These are phyloP conservation scores for Alternaria ethzedia DNA, from an alignment of 2,329 filamentous ascomycete genomes.

Conservation along the genomic window DNA sequence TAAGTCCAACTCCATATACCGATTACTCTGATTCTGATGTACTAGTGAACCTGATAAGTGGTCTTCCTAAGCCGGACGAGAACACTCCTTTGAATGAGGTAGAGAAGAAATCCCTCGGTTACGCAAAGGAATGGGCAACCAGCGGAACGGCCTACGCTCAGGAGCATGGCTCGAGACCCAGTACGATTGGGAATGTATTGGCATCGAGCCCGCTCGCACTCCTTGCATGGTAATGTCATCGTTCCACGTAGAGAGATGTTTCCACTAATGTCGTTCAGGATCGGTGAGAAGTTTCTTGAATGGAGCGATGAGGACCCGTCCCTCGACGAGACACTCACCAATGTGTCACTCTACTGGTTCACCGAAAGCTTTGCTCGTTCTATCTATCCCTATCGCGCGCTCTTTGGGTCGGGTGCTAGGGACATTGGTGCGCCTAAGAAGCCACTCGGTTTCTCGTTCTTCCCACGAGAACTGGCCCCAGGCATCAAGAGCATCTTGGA, in stretches of 20 bases:
- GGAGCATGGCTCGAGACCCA: constrained; percentile 62
- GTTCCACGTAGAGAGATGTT: not conserved
- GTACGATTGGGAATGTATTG: constrained; percentile 64
- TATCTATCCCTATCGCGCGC: constrained; percentile 58
- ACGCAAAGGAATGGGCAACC: constrained; percentile 41
- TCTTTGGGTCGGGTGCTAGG: constrained; percentile 20
- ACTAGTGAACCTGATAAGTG: constrained; percentile 36
- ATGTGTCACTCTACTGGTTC: constrained; percentile 64
- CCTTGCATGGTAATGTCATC: constrained; percentile 56
- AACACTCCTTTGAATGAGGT: constrained; percentile 15
- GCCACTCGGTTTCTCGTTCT: constrained; percentile 54
- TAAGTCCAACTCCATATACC: constrained; percentile 14
- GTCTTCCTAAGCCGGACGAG: constrained; percentile 17
- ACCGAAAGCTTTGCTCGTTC: constrained; percentile 54
- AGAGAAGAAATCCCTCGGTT: constrained; percentile 25
- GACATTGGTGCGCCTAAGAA: constrained; percentile 30
- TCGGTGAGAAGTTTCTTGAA: constrained; percentile 64
- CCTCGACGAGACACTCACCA: constrained; percentile 56
- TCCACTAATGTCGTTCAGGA: constrained; percentile 29
- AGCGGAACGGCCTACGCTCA: constrained; percentile 59
- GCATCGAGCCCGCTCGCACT: constrained; percentile 63
- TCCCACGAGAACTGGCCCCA: constrained; percentile 52
- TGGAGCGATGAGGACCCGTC: constrained; percentile 58
- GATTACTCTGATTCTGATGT: not conserved
- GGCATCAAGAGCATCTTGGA: constrained; percentile 48